A percentile compares a stretch with the other conserved stretches of the same genome.
Conservation (phyloP, 2,329 filamentous ascomycete genomes). For the Aspergillus sp. region DNA sequence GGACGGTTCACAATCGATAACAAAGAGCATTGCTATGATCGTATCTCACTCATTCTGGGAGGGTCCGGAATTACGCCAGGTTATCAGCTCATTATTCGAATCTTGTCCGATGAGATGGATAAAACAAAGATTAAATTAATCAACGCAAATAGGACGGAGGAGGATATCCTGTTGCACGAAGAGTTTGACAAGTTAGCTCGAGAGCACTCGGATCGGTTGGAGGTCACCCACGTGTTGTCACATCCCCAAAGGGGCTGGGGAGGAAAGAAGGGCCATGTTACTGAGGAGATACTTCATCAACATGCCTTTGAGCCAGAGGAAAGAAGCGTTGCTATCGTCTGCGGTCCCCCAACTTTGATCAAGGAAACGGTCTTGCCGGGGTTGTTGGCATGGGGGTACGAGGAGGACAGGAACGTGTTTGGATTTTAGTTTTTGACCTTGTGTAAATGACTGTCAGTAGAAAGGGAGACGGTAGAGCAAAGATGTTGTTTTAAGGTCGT, state of each 20-base stretch:
- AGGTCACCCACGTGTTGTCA: conserved; percentile 9
- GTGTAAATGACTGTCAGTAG: no score
- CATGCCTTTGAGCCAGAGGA: conserved; percentile 29
- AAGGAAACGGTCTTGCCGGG: conserved; percentile 48
- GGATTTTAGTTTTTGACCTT: conserved; percentile 16
- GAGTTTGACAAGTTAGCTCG: conserved; percentile 6
- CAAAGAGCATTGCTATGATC: conserved; percentile 37
- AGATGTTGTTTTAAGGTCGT: no score
- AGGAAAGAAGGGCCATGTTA: conserved; percentile 7
- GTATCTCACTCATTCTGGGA: conserved; percentile 47
- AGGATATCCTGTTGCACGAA: conserved; percentile 8
- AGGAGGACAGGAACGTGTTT: conserved; percentile 43
- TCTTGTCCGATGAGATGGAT: conserved; percentile 37
- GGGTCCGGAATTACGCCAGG: conserved; percentile 50
- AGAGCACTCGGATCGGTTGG: conserved; percentile 5
- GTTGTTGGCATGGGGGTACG: conserved; percentile 43
- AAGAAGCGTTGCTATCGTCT: conserved; percentile 43
- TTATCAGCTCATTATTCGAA: conserved; percentile 45
- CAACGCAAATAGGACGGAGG: conserved; percentile 6
- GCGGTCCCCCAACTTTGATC: conserved; percentile 49
- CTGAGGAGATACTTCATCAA: conserved; percentile 4
- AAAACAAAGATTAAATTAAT: conserved; percentile 29
- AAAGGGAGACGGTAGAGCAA: no score
- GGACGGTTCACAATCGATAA: conserved; percentile 44
- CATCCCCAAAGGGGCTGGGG: conserved; percentile 5